A percentile compares a stretch with the other conserved stretches of the same genome.
phyloP scores from a whole-genome alignment of 2,329 filamentous ascomycete genomes.

The Drechslerella dactyloides region DNA sequence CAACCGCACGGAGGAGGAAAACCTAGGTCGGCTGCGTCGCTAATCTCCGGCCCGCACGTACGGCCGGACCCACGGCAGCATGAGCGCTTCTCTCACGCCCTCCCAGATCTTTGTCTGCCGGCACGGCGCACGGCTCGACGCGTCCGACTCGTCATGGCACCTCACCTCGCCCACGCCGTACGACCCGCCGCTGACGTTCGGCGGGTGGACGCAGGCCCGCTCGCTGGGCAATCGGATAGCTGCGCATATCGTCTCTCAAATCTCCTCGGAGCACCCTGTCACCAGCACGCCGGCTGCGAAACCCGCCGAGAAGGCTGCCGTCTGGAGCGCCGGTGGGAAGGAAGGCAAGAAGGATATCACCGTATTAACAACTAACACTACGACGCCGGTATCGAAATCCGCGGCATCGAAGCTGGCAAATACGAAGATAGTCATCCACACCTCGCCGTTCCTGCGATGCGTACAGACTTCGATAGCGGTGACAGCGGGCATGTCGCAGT shows the following conservation, averaged over 20 bases:
- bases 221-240: conserved; percentile 82
- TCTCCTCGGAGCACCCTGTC: conserved; percentile 51
- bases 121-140: conserved; percentile 92
- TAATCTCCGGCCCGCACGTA: conserved; percentile 35
- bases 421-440: conserved; percentile 43
- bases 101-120: conserved; percentile 60
- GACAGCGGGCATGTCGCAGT: conserved; percentile 52
- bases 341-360: conserved; percentile 33
- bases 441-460: conserved; percentile 91
- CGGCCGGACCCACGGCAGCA: too few relatives aligned
- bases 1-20: background rate
- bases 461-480: conserved; percentile 73
- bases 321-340: conserved; percentile 33
- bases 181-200: conserved; percentile 92
- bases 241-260: conserved; percentile 67
- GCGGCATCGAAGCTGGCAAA: conserved; percentile 72
- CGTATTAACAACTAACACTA: background rate
- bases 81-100: conserved; percentile 45
- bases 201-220: conserved; percentile 87
- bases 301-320: conserved; percentile 62
- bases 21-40: conserved; percentile 4
- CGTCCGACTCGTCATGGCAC: conserved; percentile 94
- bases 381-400: conserved; percentile 67
- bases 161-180: conserved; percentile 91
- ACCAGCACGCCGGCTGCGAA: conserved; percentile 36